A percentile compares a stretch with the other conserved stretches of the same genome.
Conservation (phyloP, 1,284 basidiomycete species). For the Acaromyces ingoldii region DNA sequence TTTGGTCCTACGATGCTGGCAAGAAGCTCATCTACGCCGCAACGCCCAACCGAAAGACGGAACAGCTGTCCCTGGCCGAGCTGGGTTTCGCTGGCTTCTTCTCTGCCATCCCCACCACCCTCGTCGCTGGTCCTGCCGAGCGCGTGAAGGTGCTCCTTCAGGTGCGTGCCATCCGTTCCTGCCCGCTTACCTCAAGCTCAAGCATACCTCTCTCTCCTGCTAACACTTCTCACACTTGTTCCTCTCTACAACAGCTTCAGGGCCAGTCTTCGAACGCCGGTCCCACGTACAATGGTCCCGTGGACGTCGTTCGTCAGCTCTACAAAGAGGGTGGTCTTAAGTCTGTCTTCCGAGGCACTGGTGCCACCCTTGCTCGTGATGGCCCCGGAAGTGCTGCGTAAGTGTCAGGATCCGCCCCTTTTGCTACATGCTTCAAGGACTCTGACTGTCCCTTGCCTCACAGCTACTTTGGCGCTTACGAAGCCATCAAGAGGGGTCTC, state of each 20-base stretch:
- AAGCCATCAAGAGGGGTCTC: slow-evolving; percentile 80
- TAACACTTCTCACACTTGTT: slow-evolving; percentile 2
- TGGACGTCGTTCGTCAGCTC: slow-evolving; percentile 83
- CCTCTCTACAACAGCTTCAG: slow-evolving; percentile 65
- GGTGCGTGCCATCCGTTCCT: slow-evolving; percentile 54
- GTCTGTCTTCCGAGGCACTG: slow-evolving; percentile 88
- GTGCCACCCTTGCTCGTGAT: slow-evolving; percentile 86
- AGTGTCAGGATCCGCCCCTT: slow-evolving; percentile 51
- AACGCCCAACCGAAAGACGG: slow-evolving; percentile 62
- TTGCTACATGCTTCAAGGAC: neutral
- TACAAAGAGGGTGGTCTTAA: slow-evolving; percentile 90
- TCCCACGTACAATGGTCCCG: slow-evolving; percentile 79
- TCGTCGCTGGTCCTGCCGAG: slow-evolving; percentile 91
- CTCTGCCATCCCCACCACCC: slow-evolving; percentile 84
- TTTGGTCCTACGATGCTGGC: slow-evolving; percentile 95
- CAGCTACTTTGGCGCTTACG: slow-evolving; percentile 96
- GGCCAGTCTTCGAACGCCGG: slow-evolving; percentile 67
- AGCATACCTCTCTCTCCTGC: too few relatives aligned
- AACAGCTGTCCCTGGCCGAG: slow-evolving; percentile 69
- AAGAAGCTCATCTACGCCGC: slow-evolving; percentile 75
- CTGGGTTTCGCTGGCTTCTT: slow-evolving; percentile 90
- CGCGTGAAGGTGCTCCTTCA: slow-evolving; percentile 94
- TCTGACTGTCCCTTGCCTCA: neutral
- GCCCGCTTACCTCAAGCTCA: neutral
- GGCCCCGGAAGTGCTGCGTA: slow-evolving; percentile 94